Base-by-base conservation (phyloP, 179 eudicot species). In the Beta macrorhiza region DNA sequence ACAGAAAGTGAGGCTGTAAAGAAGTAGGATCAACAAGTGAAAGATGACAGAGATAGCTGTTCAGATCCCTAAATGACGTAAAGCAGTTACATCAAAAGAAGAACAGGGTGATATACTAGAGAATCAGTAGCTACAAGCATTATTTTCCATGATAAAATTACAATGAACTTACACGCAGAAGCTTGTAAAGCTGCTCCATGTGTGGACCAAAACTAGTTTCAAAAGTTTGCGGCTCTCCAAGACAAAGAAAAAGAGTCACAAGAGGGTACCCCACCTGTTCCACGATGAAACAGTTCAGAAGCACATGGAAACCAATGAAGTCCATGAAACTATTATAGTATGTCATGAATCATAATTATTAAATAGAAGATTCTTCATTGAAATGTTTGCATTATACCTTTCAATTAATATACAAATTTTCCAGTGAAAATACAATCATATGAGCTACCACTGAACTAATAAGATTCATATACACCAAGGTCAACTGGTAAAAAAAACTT, bases 141-240 rank as follows among this genome's bases (percentile, higher is more conserved):
- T 63, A 67, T 72, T 59, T 55, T 49, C 55, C 55, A 25, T 58
- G 57, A 47, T 57, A 55, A 67, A 9, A 14, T 59, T 42, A 55
- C 7, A 75, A 61, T 81, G 59, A 84, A 83, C 97, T 87, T 90
- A 96, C 99, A 79, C 92, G 91, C 64, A 96, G 91, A 84, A 90
- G 96, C 89, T 94, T 96, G 92, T 96, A 96, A 79, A 96, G 90
- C 85, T 92, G 99, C 86, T 96, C 99, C 98, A 94, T 94, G 84
- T 96, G 99, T 65, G 92, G 85, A 77, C 98, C 95, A 88, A 96
- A 92, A 85, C 89, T 91, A 80, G 64, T 83, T 75, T 92, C 98
- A 83, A 96, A 96, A 77, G 91, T 88, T 82, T 87, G 91, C 78
- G 99, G 97, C 89, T 96, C 99, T 47, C 99, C 99, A 80, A 96